These are phyloP conservation scores for Apophysomyces ossiformis DNA, from an alignment of 371 early-diverging fungal genomes.

Conservation along the genomic window DNA sequence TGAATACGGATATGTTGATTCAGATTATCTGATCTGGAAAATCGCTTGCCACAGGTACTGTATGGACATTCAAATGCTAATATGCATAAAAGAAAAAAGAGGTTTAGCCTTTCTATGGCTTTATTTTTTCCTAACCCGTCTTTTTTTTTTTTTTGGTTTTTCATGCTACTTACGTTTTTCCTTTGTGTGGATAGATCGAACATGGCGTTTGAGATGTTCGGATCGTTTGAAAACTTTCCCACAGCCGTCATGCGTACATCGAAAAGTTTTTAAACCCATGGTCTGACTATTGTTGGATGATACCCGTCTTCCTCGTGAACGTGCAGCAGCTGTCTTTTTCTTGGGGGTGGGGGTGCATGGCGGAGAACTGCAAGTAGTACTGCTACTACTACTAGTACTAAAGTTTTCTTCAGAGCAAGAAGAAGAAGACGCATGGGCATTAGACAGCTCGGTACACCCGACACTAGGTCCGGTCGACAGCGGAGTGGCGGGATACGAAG, in stretches of 20 bases:
- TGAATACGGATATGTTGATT: conserved; percentile 53
- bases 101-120: not conserved
- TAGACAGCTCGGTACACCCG: not conserved
- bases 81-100: not conserved
- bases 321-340: conserved; percentile 8
- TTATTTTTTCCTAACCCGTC: too few species aligned
- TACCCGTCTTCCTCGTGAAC: conserved; percentile 31
- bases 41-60: conserved; percentile 67
- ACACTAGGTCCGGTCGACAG: not conserved
- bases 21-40: conserved; percentile 76
- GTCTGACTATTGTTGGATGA: conserved; percentile 25
- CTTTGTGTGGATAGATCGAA: conserved; percentile 54
- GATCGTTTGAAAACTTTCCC: conserved; percentile 78
- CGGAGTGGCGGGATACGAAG: conserved; percentile 6
- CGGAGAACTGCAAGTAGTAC: not conserved
- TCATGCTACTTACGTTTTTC: conserved; percentile 40
- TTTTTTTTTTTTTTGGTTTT: too few species aligned
- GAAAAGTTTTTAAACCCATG: conserved; percentile 23
- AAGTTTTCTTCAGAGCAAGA: not conserved
- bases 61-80: conserved; percentile 51
- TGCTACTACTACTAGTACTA: not conserved
- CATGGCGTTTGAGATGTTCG: conserved; percentile 83
- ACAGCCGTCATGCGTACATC: conserved; percentile 59
- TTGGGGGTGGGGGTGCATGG: conserved; percentile 3
- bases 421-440: too few species aligned